Evolutionary conservation across 2,329 filamentous ascomycete species (phyloP).

Genomic region (Aspergillus sp.): DNA sequence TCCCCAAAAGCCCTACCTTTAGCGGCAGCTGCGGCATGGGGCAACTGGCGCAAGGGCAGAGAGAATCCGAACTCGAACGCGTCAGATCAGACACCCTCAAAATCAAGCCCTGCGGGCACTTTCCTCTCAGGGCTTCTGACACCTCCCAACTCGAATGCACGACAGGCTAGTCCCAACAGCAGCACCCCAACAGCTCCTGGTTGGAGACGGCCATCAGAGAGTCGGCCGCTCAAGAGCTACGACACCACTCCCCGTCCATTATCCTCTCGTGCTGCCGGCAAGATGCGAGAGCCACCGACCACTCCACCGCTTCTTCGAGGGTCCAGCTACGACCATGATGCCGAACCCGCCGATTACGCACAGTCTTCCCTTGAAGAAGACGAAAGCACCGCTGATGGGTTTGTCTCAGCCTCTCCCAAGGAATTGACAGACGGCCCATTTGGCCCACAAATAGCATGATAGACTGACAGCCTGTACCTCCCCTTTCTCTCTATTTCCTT

Average conservation of each 20-base stretch:
- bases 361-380: slow-evolving; percentile 52
- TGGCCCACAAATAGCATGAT: slow-evolving; percentile 29
- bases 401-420: slow-evolving; percentile 36
- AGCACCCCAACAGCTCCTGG: slow-evolving; percentile 30
- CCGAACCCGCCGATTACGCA: slow-evolving; percentile 51
- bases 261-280: slow-evolving; percentile 32
- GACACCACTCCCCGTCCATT: slow-evolving; percentile 30
- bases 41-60: slow-evolving; percentile 80
- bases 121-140: slow-evolving; percentile 82
- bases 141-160: slow-evolving; percentile 75
- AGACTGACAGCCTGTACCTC: slow-evolving; percentile 13
- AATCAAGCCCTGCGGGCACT: slow-evolving; percentile 55
- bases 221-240: slow-evolving; percentile 33
- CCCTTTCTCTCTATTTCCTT: slow-evolving; percentile 4
- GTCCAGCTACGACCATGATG: slow-evolving; percentile 60
- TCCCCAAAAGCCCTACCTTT: slow-evolving; percentile 78
- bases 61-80: slow-evolving; percentile 51
- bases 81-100: slow-evolving; percentile 60
- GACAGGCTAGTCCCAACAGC: slow-evolving; percentile 57
- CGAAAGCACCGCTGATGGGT: slow-evolving; percentile 47
- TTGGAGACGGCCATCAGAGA: slow-evolving; percentile 34
- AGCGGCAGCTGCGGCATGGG: slow-evolving; percentile 93
- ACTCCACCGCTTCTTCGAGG: slow-evolving; percentile 59
- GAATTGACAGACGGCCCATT: slow-evolving; percentile 31
- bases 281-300: slow-evolving; percentile 36